Conservation (phyloP, 257 asterid genomes). For the Cruciata laevipes region DNA sequence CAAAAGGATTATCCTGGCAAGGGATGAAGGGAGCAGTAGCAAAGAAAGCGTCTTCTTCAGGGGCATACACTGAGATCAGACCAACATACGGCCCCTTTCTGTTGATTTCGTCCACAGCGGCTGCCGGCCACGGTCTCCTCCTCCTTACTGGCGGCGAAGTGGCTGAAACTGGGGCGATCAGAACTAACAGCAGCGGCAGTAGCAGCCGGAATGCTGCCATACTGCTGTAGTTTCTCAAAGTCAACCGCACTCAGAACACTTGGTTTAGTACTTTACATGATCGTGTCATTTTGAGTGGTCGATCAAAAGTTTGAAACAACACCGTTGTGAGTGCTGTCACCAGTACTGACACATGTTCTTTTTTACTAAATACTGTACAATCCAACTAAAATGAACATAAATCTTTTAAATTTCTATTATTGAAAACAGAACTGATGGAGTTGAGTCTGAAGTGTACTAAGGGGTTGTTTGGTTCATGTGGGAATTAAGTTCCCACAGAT, state of each 20-base stretch:
- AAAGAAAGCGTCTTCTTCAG: conserved; percentile 53
- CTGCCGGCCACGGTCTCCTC: conserved; percentile 5
- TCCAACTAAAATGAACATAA: too few relatives aligned
- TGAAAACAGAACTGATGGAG: too few relatives aligned
- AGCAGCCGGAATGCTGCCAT: background rate
- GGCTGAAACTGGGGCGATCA: conserved; percentile 21
- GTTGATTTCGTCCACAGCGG: conserved; percentile 23
- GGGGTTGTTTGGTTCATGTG: too few relatives aligned
- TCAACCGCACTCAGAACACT: background rate
- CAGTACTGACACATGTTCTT: too few relatives aligned
- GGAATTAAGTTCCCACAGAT: too few relatives aligned
- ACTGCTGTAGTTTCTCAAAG: background rate
- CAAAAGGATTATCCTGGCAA: conserved; percentile 30
- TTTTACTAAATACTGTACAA: too few relatives aligned
- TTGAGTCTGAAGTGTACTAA: too few relatives aligned
- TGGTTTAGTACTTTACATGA: too few relatives aligned
- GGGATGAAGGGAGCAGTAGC: conserved; percentile 30
- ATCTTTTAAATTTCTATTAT: too few relatives aligned
- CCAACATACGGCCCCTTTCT: conserved; percentile 47
- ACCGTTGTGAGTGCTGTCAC: too few relatives aligned
- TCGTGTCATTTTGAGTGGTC: too few relatives aligned
- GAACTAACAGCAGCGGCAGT: background rate
- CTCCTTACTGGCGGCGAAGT: conserved; percentile 21
- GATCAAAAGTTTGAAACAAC: background rate
- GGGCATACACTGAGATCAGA: conserved; percentile 40